These are phyloP conservation scores for Ajuga chamaepitys DNA, from an alignment of 257 asterid species.

Conservation along the genomic window DNA sequence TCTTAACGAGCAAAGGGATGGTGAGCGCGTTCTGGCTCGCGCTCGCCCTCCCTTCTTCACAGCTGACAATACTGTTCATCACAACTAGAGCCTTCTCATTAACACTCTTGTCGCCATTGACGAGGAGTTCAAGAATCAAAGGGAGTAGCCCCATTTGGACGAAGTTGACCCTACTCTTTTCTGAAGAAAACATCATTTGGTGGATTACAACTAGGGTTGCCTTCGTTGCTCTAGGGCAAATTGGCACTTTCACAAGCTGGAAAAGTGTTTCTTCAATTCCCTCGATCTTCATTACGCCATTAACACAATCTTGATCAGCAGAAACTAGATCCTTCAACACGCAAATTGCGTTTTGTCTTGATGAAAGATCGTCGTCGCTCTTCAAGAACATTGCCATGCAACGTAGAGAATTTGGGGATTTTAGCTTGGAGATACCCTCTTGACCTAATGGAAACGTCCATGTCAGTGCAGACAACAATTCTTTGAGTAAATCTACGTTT, in stretches of 20 bases:
- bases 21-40: conserved; percentile 40
- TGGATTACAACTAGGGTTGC: conserved; percentile 51
- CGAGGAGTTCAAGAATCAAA: conserved; percentile 53
- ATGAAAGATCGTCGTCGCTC: conserved; percentile 42
- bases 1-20: conserved; percentile 60
- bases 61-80: conserved; percentile 37
- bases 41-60: conserved; percentile 40
- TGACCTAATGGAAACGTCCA: conserved; percentile 49
- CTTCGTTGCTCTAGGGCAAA: conserved; percentile 56
- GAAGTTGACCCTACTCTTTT: conserved; percentile 14
- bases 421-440: conserved; percentile 43
- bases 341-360: conserved; percentile 37
- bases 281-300: conserved; percentile 26
- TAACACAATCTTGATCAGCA: conserved; percentile 15
- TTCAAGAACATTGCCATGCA: conserved; percentile 46
- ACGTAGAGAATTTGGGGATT: conserved; percentile 36
- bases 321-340: conserved; percentile 41
- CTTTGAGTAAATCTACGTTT: conserved; percentile 26
- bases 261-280: conserved; percentile 39
- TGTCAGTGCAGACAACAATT: conserved; percentile 40
- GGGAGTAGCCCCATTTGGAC: conserved; percentile 47
- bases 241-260: conserved; percentile 42
- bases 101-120: conserved; percentile 46
- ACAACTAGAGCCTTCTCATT: conserved; percentile 53
- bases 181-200: conserved; percentile 18